These are phyloP conservation scores for Thalassiosira livingstoniorum DNA, from an alignment of 352 stramenopile species.

Conservation along the genomic window DNA sequence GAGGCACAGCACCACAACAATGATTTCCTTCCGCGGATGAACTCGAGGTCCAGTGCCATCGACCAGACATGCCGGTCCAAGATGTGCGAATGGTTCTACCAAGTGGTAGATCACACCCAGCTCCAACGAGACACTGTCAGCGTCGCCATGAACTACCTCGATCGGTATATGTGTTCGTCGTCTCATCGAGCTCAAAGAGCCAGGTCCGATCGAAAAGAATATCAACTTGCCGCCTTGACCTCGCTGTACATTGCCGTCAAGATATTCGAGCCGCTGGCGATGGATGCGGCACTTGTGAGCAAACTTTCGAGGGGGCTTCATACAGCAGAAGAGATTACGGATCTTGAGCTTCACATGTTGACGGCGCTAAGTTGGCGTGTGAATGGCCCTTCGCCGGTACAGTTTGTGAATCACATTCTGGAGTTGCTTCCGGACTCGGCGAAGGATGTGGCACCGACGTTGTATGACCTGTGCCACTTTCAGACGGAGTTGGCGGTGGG, in stretches of 20 bases:
- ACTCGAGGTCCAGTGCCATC: background rate
- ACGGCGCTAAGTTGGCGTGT: slow-evolving; percentile 41
- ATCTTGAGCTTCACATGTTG: slow-evolving; percentile 47
- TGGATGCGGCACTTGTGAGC: slow-evolving; percentile 43
- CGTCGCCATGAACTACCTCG: slow-evolving; percentile 77
- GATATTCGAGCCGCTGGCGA: slow-evolving; percentile 42
- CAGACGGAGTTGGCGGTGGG: slow-evolving; percentile 49
- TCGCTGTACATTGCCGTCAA: slow-evolving; percentile 47
- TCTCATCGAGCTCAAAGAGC: slow-evolving; percentile 23
- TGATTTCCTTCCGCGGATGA: background rate
- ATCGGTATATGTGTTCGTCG: slow-evolving; percentile 67
- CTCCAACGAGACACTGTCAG: slow-evolving; percentile 75
- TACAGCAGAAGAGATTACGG: slow-evolving; percentile 37
- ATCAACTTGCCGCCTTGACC: slow-evolving; percentile 47
- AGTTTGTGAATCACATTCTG: slow-evolving; percentile 49
- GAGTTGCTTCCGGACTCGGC: slow-evolving; percentile 33
- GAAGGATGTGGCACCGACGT: slow-evolving; percentile 1
- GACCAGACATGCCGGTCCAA: slow-evolving; percentile 42
- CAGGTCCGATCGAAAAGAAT: slow-evolving; percentile 36
- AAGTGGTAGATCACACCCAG: slow-evolving; percentile 77
- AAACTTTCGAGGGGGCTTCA: slow-evolving; percentile 50
- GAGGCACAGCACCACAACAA: slow-evolving; percentile 4
- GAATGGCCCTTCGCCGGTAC: slow-evolving; percentile 34
- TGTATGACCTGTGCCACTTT: slow-evolving; percentile 49
- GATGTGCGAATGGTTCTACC: slow-evolving; percentile 49